Evolutionary conservation across 345 rosid species (phyloP).

Genomic region (Psidium guajava): DNA sequence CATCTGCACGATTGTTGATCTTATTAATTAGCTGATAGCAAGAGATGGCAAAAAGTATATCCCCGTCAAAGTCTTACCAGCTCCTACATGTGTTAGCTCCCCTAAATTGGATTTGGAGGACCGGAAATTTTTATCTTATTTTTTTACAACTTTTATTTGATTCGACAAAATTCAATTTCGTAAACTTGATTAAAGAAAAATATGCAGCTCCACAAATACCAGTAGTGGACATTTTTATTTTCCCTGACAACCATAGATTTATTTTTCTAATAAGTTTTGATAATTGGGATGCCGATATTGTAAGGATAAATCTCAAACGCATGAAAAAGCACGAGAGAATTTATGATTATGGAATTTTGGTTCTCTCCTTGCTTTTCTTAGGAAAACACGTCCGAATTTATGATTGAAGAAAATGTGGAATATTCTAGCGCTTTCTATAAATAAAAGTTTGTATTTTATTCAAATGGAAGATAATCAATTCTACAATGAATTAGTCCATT

Average conservation of each 20-base stretch:
- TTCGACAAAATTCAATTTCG: too few relatives aligned
- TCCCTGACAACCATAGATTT: not conserved
- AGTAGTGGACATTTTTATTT: not conserved
- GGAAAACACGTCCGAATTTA: not conserved
- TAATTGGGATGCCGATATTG: not conserved
- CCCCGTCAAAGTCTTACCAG: too few relatives aligned
- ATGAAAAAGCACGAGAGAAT: not conserved
- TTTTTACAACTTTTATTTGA: too few relatives aligned
- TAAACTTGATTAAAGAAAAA: not conserved
- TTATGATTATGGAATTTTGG: not conserved
- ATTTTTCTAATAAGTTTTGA: not conserved
- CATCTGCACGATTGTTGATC: too few relatives aligned
- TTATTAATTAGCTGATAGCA: too few relatives aligned
- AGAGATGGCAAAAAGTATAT: too few relatives aligned
- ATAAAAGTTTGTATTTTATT: not conserved
- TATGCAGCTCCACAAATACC: not conserved
- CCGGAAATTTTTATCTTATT: too few relatives aligned
- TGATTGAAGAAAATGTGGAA: not conserved
- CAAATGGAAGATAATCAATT: not conserved
- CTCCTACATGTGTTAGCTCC: too few relatives aligned
- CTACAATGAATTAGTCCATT: not conserved
- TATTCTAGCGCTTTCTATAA: not conserved
- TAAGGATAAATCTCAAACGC: not conserved
- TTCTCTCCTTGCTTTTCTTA: not conserved
- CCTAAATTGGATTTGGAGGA: too few relatives aligned